Conservation (phyloP, 2,329 filamentous ascomycete species). For the Microcyclospora tardicrescens region DNA sequence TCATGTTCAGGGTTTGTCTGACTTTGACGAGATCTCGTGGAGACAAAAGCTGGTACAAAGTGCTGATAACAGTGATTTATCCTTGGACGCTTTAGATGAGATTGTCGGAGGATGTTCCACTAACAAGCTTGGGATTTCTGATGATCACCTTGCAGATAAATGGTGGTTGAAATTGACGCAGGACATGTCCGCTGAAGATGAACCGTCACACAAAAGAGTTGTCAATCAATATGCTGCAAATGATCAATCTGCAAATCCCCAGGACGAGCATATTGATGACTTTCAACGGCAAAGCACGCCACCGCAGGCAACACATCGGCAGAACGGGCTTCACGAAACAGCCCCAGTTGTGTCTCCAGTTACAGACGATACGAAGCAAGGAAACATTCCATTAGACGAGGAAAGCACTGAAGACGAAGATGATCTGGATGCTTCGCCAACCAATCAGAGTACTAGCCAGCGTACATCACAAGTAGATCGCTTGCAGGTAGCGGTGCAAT, state of each 20-base stretch:
- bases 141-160: constrained; percentile 11
- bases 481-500: too few species aligned
- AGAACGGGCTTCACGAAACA: not conserved
- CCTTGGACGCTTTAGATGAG: constrained; percentile 5
- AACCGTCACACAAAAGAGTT: not conserved
- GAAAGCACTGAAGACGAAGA: constrained; percentile 29
- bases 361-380: not conserved
- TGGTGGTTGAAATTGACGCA: constrained; percentile 23
- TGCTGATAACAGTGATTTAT: constrained; percentile 1
- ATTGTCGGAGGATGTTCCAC: constrained; percentile 8
- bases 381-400: constrained; percentile 8
- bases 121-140: not conserved
- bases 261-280: constrained; percentile 2
- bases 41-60: constrained; percentile 1
- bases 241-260: constrained; percentile 2
- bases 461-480: too few species aligned
- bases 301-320: constrained; percentile 3
- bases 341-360: constrained; percentile 3
- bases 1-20: constrained; percentile 41
- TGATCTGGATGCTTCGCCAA: constrained; percentile 23
- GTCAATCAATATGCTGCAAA: not conserved
- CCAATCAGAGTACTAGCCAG: not conserved
- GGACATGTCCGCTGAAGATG: not conserved
- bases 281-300: constrained; percentile 17
- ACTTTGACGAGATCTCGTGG: constrained; percentile 40